Conservation (phyloP, 306 rosid species). For the Chamaecrista fasciculata region DNA sequence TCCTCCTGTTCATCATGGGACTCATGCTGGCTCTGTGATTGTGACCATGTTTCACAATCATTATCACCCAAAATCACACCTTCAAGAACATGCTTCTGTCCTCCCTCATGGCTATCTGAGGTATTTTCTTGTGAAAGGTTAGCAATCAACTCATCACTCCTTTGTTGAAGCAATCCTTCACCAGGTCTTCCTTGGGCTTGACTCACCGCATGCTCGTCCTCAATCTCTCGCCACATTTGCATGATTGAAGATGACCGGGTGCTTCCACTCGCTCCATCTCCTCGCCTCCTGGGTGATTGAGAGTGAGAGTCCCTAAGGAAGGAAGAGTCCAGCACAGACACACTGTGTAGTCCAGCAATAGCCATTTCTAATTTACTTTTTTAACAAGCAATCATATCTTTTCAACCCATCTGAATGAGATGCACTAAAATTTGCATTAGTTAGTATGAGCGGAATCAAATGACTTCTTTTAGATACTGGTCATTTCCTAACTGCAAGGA, state of each 20-base stretch:
- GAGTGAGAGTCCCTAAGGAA: conserved; percentile 72
- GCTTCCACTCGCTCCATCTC: conserved; percentile 60
- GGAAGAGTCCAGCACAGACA: conserved; percentile 67
- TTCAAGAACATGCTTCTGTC: conserved; percentile 42
- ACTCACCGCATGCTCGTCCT: conserved; percentile 74
- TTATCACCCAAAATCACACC: conserved; percentile 54
- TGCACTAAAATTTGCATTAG: conserved; percentile 43
- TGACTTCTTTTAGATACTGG: conserved; percentile 37
- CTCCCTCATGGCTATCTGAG: conserved; percentile 38
- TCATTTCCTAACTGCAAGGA: conserved; percentile 30
- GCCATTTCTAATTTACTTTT: conserved; percentile 54
- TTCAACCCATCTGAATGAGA: conserved; percentile 49
- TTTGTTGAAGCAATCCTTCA: conserved; percentile 51
- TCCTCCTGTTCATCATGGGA: conserved; percentile 65
- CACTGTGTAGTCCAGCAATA: conserved; percentile 79
- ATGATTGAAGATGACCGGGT: conserved; percentile 65
- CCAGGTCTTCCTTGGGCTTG: conserved; percentile 61
- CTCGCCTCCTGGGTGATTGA: conserved; percentile 48
- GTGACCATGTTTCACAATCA: conserved; percentile 72
- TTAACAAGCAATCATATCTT: conserved; percentile 30
- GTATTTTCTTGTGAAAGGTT: conserved; percentile 41
- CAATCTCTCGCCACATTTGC: conserved; percentile 82
- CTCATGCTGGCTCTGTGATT: conserved; percentile 61
- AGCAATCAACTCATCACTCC: conserved; percentile 43
- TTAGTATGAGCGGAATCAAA: conserved; percentile 20